These are phyloP conservation scores for Chytriomyces sp. DNA, from an alignment of 192 early-diverging fungal genomes.

Conservation along the genomic window DNA sequence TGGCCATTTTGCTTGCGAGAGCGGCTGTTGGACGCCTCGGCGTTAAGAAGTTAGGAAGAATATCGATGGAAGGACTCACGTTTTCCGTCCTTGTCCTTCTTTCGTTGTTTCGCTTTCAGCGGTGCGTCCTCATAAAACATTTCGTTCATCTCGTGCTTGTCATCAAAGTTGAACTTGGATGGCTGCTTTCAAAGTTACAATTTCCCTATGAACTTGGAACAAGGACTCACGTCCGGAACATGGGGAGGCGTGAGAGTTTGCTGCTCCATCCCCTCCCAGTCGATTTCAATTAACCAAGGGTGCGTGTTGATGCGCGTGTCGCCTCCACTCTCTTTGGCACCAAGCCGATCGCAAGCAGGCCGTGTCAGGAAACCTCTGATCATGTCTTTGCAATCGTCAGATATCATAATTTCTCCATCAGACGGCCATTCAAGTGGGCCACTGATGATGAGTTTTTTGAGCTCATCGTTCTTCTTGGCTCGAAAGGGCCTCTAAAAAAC, in stretches of 20 bases:
- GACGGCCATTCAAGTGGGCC: slow-evolving; percentile 68
- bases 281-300: slow-evolving; percentile 41
- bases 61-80: neutral
- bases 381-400: slow-evolving; percentile 21
- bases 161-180: slow-evolving; percentile 81
- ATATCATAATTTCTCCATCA: slow-evolving; percentile 27
- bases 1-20: neutral
- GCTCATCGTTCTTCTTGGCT: slow-evolving; percentile 73
- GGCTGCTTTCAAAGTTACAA: neutral
- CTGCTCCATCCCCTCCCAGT: slow-evolving; percentile 47
- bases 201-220: neutral
- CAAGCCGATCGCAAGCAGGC: slow-evolving; percentile 76
- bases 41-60: neutral
- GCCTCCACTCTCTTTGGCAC: slow-evolving; percentile 72
- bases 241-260: slow-evolving; percentile 48
- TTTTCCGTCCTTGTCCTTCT: slow-evolving; percentile 38
- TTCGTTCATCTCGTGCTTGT: slow-evolving; percentile 94
- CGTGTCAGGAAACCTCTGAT: slow-evolving; percentile 65
- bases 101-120: slow-evolving; percentile 75
- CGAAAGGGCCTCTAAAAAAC: slow-evolving; percentile 71
- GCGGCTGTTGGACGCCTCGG: neutral
- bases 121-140: slow-evolving; percentile 93
- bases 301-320: slow-evolving; percentile 53
- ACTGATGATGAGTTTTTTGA: slow-evolving; percentile 70
- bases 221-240: slow-evolving; percentile 50